Evolutionary conservation across 192 early-diverging fungal species (phyloP), one percentile per base, ranked within the genome.

Genomic region (Lobosporangium transversale): DNA sequence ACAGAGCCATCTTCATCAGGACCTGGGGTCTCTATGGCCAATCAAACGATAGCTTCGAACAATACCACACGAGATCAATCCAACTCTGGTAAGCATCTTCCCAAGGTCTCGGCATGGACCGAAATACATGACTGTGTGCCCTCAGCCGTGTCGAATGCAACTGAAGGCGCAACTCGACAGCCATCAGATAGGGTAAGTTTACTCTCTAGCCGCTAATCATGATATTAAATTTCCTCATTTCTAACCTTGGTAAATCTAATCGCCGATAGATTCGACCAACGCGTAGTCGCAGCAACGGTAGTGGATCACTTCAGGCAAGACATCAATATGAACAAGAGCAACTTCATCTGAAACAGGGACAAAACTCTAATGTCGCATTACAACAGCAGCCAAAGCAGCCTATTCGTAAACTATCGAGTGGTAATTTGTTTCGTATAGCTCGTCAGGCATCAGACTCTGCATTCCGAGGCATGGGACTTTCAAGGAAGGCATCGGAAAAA

Each of bases 391-490:
- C 59, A 26, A 21, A 29, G 17, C 5, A 7, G 11, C 63, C 70
- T 21, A 29, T 14, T 3, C 70, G 70, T 11, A 75, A 66, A 23
- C 50, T 24, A 14, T 75, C 70, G 43, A 63, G 70, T 1, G 61
- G 36, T 9, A 61, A 61, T n/a, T 20, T 75, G 33, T 37, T 75
- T 17, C 31, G 63, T 4, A 65, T 75, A 3, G 70, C 70, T 1
- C 70, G 70, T 24, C 47, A 75, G 63, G 70, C 70, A 0, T 75
- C 70, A n/a, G 70, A 56, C n/a, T 35, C 69, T 17, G 62, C 70
- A 11, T 44, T 75, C 20, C 45, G 48, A 42, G 64, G 62, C 10
- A 61, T 71, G 23, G 70, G 70, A 27, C 29, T 75, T 26, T 36
- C 30, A 20, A 58, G 70, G 45, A 75, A 61, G 63, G 8, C 47